These are phyloP conservation scores for Debaryomyces castellii DNA, from an alignment of 805 yeast species.

Conservation along the genomic window DNA sequence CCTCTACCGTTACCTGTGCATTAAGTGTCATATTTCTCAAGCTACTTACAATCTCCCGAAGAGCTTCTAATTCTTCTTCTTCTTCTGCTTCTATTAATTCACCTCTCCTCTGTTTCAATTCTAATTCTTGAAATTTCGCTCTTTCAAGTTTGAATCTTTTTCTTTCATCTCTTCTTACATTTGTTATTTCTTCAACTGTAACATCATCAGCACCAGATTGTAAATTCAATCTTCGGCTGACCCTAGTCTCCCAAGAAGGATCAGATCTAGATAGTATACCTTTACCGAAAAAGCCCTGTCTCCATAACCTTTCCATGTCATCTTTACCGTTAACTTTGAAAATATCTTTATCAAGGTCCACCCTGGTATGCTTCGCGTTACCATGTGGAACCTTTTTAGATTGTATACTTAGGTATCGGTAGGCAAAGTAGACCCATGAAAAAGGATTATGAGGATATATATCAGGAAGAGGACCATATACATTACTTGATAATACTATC, in stretches of 20 bases:
- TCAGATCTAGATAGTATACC: constrained; percentile 88
- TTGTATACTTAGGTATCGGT: constrained; percentile 25
- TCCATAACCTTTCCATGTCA: constrained; percentile 68
- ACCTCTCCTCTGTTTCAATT: constrained; percentile 41
- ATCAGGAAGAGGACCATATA: constrained; percentile 48
- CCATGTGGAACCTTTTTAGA: constrained; percentile 27
- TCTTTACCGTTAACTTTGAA: constrained; percentile 43
- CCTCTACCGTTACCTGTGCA: neutral
- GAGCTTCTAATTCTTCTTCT: constrained; percentile 11
- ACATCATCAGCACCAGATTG: constrained; percentile 24
- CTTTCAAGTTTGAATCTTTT: constrained; percentile 70
- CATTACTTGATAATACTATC: constrained; percentile 37
- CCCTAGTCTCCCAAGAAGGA: constrained; percentile 83
- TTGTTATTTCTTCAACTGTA: constrained; percentile 77
- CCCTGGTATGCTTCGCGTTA: constrained; percentile 15
- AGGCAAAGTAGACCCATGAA: constrained; percentile 54
- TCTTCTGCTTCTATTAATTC: constrained; percentile 21
- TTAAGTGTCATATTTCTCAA: constrained; percentile 14
- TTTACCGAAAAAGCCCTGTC: constrained; percentile 89
- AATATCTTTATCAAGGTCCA: constrained; percentile 21
- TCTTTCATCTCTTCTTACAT: constrained; percentile 68
- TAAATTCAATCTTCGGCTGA: constrained; percentile 52
- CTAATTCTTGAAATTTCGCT: constrained; percentile 48
- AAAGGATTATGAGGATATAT: constrained; percentile 65
- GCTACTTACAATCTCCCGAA: constrained; percentile 15